These are phyloP conservation scores for Exophiala calicioides DNA, from an alignment of 2,329 filamentous ascomycete species.

Conservation along the genomic window DNA sequence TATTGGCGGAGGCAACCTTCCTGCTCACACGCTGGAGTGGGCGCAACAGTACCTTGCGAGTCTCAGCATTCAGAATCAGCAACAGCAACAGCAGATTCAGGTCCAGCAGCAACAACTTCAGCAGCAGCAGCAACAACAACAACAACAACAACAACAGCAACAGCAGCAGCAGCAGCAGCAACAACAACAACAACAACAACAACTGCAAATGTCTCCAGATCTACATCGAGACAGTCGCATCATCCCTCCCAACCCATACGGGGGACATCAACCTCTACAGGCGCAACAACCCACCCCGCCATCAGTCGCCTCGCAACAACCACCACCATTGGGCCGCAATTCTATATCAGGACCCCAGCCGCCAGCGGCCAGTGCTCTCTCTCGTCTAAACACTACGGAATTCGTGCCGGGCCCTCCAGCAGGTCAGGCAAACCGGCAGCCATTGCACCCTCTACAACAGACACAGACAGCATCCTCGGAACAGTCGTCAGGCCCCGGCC, in stretches of 20 bases:
- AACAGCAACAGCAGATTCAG: constrained; percentile 41
- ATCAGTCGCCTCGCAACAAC: constrained; percentile 11
- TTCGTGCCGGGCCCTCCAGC: constrained; percentile 30
- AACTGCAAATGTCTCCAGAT: constrained; percentile 30
- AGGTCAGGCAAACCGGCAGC: constrained; percentile 43
- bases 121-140: constrained; percentile 25
- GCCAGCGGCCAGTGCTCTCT: constrained; percentile 36
- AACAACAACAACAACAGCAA: constrained; percentile 27
- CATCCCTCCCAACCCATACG: constrained; percentile 41
- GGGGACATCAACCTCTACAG: constrained; percentile 24
- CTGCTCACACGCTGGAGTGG: constrained; percentile 65
- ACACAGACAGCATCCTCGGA: constrained; percentile 56
- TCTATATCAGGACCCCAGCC: constrained; percentile 34
- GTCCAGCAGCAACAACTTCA: constrained; percentile 28
- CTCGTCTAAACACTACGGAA: constrained; percentile 47
- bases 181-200: constrained; percentile 30
- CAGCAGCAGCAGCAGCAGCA: constrained; percentile 30
- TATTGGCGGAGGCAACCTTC: constrained; percentile 64
- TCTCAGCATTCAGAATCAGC: constrained; percentile 43
- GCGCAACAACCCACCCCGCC: constrained; percentile 27
- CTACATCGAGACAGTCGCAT: constrained; percentile 36
- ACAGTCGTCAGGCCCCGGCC: constrained; percentile 67
- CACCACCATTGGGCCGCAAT: no score
- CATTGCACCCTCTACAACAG: constrained; percentile 55
- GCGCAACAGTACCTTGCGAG: constrained; percentile 65